Percentiles rank a stretch among this genome's conserved stretches.
Conservation (phyloP, 2,329 filamentous ascomycete genomes). For the Orbilia blumenaviensis region DNA sequence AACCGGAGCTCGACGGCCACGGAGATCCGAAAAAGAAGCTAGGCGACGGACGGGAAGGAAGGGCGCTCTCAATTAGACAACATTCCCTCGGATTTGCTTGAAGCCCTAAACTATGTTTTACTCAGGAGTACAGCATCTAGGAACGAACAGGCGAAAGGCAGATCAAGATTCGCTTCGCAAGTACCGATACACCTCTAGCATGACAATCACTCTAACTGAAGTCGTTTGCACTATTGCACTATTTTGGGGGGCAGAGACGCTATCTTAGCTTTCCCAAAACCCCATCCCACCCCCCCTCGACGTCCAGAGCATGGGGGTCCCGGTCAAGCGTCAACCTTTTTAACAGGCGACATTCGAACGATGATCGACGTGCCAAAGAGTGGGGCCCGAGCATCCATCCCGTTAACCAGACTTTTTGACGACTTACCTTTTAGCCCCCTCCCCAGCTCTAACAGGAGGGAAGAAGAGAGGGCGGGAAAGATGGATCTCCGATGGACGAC, state of each 20-base stretch:
- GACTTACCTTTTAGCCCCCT: not conserved
- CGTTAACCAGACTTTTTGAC: conserved; percentile 33
- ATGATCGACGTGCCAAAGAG: conserved; percentile 46
- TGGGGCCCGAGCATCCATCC: conserved; percentile 39
- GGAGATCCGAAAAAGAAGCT: conserved; percentile 37
- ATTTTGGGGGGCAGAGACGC: conserved; percentile 26
- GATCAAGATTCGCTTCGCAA: conserved; percentile 23
- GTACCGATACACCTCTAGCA: conserved; percentile 29
- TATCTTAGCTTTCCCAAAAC: conserved; percentile 35
- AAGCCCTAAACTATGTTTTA: conserved; percentile 32
- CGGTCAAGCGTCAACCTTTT: conserved; percentile 53
- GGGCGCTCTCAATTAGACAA: conserved; percentile 13
- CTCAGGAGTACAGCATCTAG: conserved; percentile 22
- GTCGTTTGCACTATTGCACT: conserved; percentile 45
- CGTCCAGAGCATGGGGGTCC: conserved; percentile 45
- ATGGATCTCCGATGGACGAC: conserved; percentile 37
- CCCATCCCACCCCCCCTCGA: conserved; percentile 16
- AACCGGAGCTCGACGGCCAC: conserved; percentile 52
- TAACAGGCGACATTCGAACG: conserved; percentile 50
- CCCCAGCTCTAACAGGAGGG: conserved; percentile 9
- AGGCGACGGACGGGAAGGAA: conserved; percentile 49
- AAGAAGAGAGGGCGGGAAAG: too few relatives aligned
- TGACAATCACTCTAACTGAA: conserved; percentile 16
- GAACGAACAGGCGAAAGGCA: conserved; percentile 18
- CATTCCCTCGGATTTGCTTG: conserved; percentile 43